Base-by-base conservation (phyloP, 1,284 basidiomycete species). In the Wolfiporia cocos region DNA sequence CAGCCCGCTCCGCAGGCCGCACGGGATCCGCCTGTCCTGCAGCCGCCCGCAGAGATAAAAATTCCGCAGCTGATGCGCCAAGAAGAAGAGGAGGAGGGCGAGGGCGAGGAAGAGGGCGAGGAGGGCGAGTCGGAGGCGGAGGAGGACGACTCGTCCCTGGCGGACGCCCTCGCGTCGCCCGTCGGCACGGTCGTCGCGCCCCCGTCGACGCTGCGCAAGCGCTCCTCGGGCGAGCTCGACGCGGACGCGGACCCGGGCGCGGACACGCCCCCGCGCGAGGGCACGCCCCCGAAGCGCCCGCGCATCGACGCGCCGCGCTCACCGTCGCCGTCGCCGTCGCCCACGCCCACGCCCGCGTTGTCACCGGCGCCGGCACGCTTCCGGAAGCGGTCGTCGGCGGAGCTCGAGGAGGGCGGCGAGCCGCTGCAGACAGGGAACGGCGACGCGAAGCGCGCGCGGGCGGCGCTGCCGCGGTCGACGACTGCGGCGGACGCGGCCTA, bases 191-290 rank as follows among this genome's bases (percentile, higher is more conserved):
- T 52, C 12, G 55, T 54, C 41, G 48, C 55, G 5, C 44, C 49
- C 11, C 57, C 57, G 5, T 42, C 45, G 7, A 53, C 56, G 28
- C 49, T 55, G 15, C 51, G 54, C 35, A 64, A 66, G 44, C 50
- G 62, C 14, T 54, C 55, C 0, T 64, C 62, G 20, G 60, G 60
- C 34, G 62, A 64, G 42, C 42, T 59, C n/a, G 56, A 55, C n/a
- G 55, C 53, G 29, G 52, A 52, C 10, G 47, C 41, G 19, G 34
- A 36, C 9, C 5, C 11, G 18, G 22, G 26, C 14, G 26, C 9
- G 7, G 26, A 28, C 9, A 14, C 7, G 26, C 9, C 7, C 14
- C 9, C 7, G 26, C 26, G 26, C 14, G 9, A 7, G 14, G 9
- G 26, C 26, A 28, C 26, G 26, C 26, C 26, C 14, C 26, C 26